A percentile compares a stretch with the other conserved stretches of the same genome.
Evolutionary conservation across 441 rosid genomes (phyloP).

Genomic region (Croton laevigatus): DNA sequence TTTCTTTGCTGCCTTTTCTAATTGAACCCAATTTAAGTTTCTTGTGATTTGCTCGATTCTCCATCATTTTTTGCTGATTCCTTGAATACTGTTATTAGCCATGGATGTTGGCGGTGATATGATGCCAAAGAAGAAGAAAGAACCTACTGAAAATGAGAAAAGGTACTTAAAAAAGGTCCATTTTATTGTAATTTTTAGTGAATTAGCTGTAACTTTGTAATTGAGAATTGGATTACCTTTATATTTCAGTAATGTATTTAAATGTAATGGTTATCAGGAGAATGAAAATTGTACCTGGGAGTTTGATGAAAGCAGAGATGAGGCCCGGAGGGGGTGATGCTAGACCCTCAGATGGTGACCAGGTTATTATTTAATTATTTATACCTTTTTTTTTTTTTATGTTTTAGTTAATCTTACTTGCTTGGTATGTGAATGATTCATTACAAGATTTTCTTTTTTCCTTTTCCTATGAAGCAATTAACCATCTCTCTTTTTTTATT

Average conservation of each 20-base stretch:
- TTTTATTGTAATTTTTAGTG: not conserved
- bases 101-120: slow-evolving; percentile 46
- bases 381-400: not conserved
- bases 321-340: slow-evolving; percentile 93
- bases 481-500: not conserved
- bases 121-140: slow-evolving; percentile 55
- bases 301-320: slow-evolving; percentile 86
- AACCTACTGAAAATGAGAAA: slow-evolving; percentile 60
- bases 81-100: slow-evolving; percentile 13
- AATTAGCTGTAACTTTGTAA: not conserved
- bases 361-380: slow-evolving; percentile 41
- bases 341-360: slow-evolving; percentile 87
- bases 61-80: not conserved
- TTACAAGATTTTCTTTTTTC: not conserved
- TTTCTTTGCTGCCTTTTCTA: no score
- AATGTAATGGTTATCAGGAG: slow-evolving; percentile 46
- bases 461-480: no score
- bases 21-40: not conserved
- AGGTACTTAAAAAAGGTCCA: slow-evolving; percentile 31
- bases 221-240: slow-evolving; percentile 7
- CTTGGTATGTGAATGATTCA: slow-evolving; percentile 1
- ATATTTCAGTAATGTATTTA: not conserved
- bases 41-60: not conserved
- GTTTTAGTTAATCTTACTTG: not conserved
- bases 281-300: slow-evolving; percentile 81